These are phyloP conservation scores for Apophysomyces sp. DNA, from an alignment of 371 early-diverging fungal species.

Conservation along the genomic window DNA sequence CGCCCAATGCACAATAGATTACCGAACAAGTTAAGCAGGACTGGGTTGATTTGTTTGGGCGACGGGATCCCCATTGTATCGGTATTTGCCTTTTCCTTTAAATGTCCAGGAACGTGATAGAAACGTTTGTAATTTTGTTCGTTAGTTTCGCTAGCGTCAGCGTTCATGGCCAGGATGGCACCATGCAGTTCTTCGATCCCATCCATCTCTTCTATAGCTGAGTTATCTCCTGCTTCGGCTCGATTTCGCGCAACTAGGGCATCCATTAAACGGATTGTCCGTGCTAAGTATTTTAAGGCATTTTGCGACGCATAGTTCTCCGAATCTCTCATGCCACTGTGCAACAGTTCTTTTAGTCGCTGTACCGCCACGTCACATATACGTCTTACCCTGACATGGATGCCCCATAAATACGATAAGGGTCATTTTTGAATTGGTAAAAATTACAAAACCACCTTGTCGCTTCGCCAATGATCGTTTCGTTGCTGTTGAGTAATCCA, in stretches of 20 bases:
- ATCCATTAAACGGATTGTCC: slow-evolving; percentile 52
- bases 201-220: slow-evolving; percentile 2
- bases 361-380: too few relatives aligned
- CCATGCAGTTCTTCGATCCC: slow-evolving; percentile 23
- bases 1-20: slow-evolving; percentile 56
- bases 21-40: slow-evolving; percentile 60
- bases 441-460: slow-evolving; percentile 49
- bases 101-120: slow-evolving; percentile 10
- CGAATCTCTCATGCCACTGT: slow-evolving; percentile 2
- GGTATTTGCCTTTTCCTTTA: neutral
- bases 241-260: slow-evolving; percentile 5
- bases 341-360: too few relatives aligned
- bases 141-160: slow-evolving; percentile 9
- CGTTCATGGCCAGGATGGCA: slow-evolving; percentile 18
- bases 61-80: neutral
- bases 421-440: slow-evolving; percentile 44
- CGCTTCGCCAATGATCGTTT: slow-evolving; percentile 35
- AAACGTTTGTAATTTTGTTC: slow-evolving; percentile 18
- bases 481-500: slow-evolving; percentile 43
- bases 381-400: slow-evolving; percentile 34
- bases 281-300: slow-evolving; percentile 46
- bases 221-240: neutral
- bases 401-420: slow-evolving; percentile 58
- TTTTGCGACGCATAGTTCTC: slow-evolving; percentile 21
- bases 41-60: slow-evolving; percentile 27